Evolutionary conservation across 768 basidiomycete genomes (phyloP).

Genomic region (Hypholoma sublateritium): DNA sequence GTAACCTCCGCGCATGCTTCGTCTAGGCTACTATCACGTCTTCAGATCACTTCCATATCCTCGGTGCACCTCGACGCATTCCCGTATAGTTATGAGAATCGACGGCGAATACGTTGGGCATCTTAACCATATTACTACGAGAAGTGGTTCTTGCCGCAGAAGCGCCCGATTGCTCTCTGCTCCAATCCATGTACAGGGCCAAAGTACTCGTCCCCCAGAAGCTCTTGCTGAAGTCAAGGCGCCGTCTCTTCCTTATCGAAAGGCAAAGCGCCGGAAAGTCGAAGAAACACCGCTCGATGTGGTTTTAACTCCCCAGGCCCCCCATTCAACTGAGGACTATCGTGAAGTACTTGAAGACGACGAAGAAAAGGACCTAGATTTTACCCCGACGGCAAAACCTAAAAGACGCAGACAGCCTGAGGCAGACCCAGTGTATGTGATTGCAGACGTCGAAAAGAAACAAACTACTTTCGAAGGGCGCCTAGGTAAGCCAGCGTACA

Average conservation of each 20-base stretch:
- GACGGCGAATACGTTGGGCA: neutral
- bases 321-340: too few species aligned
- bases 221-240: neutral
- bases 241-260: neutral
- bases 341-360: neutral
- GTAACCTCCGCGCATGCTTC: neutral
- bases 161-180: neutral
- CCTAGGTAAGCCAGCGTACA: slow-evolving; percentile 36
- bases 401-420: slow-evolving; percentile 29
- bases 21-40: neutral
- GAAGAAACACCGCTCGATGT: too few species aligned
- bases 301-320: too few species aligned
- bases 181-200: too few species aligned
- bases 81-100: neutral
- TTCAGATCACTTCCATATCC: neutral
- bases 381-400: slow-evolving; percentile 2
- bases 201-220: neutral
- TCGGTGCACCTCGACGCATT: neutral
- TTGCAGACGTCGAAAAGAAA: slow-evolving; percentile 69
- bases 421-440: slow-evolving; percentile 59
- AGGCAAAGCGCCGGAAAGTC: too few species aligned
- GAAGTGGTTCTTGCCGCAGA: neutral
- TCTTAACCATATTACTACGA: neutral
- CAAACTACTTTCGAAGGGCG: slow-evolving; percentile 70
- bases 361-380: neutral